Conservation (phyloP, 768 basidiomycete genomes). For the Mycena vitilis region DNA sequence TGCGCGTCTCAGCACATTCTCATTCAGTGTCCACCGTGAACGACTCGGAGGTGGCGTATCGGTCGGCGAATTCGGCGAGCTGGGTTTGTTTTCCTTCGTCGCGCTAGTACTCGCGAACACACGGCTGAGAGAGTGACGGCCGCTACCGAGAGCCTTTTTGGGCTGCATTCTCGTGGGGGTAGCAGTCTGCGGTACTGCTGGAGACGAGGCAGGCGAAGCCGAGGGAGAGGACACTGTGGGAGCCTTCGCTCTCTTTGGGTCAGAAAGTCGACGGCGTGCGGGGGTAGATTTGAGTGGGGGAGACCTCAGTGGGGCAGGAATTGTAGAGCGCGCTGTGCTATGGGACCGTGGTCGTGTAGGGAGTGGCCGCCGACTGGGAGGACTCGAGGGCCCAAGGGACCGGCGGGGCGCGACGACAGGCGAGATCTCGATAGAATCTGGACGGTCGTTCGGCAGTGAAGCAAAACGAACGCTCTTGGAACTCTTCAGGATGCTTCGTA, state of each 20-base stretch:
- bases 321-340: constrained; percentile 26
- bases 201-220: constrained; percentile 21
- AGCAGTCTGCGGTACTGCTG: background rate
- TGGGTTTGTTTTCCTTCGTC: constrained; percentile 36
- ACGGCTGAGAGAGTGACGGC: constrained; percentile 50
- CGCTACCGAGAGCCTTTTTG: constrained; percentile 28
- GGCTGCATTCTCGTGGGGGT: constrained; percentile 14
- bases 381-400: constrained; percentile 26
- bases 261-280: constrained; percentile 9
- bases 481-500: constrained; percentile 52
- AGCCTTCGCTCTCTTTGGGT: constrained; percentile 25
- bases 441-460: constrained; percentile 42
- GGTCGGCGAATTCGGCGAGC: constrained; percentile 29
- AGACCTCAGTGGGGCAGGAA: constrained; percentile 29
- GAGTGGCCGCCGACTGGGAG: constrained; percentile 16
- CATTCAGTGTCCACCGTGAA: constrained; percentile 48
- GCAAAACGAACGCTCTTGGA: constrained; percentile 60
- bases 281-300: constrained; percentile 28
- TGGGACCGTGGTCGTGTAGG: no score
- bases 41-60: constrained; percentile 31
- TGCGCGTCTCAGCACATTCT: constrained; percentile 47
- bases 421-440: constrained; percentile 11
- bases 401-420: constrained; percentile 14
- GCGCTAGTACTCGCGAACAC: constrained; percentile 31
- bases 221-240: constrained; percentile 10